Evolutionary conservation across 106 monocot species (phyloP).

Genomic region (Vanilla planifolia): DNA sequence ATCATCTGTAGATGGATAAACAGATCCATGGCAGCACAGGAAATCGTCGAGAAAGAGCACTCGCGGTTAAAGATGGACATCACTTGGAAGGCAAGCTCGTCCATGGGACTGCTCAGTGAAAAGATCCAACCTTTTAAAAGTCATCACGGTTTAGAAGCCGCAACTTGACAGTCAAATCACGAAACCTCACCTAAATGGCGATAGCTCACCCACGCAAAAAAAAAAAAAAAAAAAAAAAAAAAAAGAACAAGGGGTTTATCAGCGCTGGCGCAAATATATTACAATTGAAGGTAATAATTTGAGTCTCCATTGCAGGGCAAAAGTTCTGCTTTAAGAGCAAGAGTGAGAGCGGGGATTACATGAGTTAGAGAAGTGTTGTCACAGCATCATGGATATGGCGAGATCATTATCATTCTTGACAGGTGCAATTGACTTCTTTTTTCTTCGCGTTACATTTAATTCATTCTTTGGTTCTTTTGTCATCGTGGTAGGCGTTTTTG

Average conservation of each 20-base stretch:
- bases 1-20: too few species aligned
- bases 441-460: too few species aligned
- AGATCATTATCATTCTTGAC: background rate
- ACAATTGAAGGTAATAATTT: too few species aligned
- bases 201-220: background rate
- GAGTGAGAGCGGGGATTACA: background rate
- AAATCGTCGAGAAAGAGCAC: too few species aligned
- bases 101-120: background rate
- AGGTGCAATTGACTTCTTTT: constrained; percentile 5
- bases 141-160: background rate
- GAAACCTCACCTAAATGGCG: background rate
- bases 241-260: too few species aligned
- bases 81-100: background rate
- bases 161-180: constrained; percentile 2
- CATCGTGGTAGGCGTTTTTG: too few species aligned
- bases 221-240: too few species aligned
- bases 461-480: too few species aligned
- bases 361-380: background rate
- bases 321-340: background rate
- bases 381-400: constrained; percentile 12
- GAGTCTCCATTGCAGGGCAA: too few species aligned
- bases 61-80: background rate
- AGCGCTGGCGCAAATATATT: too few species aligned
- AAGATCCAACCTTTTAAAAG: background rate
- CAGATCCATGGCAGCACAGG: too few species aligned